Percentiles rank a stretch among this genome's conserved stretches.
phyloP scores from a whole-genome alignment of 371 early-diverging fungal species.

The Smittium culicis region DNA sequence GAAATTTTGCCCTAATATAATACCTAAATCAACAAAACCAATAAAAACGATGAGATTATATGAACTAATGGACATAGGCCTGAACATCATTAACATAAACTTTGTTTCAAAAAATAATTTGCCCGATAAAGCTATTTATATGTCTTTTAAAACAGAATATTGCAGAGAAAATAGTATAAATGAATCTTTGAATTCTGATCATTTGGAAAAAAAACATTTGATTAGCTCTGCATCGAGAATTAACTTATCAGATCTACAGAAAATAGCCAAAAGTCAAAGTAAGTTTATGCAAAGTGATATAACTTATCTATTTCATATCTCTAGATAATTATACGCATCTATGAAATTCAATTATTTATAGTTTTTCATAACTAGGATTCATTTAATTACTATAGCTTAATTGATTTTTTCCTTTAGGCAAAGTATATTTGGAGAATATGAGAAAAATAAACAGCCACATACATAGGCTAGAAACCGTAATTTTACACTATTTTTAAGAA shows the following conservation, averaged over 20 bases:
- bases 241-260: background rate
- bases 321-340: too few species aligned
- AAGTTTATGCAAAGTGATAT: background rate
- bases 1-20: background rate
- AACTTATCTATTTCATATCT: background rate
- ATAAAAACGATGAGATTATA: background rate
- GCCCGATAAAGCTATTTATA: background rate
- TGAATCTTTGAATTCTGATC: too few species aligned
- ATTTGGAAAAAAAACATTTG: background rate
- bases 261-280: background rate
- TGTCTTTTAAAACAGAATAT: background rate
- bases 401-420: too few species aligned
- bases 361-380: too few species aligned
- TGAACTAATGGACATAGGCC: background rate
- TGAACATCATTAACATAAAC: background rate
- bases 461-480: too few species aligned
- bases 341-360: too few species aligned
- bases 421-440: too few species aligned
- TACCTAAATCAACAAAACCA: background rate
- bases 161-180: too few species aligned
- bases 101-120: background rate
- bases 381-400: too few species aligned
- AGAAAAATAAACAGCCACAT: too few species aligned
- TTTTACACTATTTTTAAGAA: too few species aligned
- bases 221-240: background rate